phyloP scores from a whole-genome alignment of 2,329 filamentous ascomycete genomes.

The Fusarium clavum region DNA sequence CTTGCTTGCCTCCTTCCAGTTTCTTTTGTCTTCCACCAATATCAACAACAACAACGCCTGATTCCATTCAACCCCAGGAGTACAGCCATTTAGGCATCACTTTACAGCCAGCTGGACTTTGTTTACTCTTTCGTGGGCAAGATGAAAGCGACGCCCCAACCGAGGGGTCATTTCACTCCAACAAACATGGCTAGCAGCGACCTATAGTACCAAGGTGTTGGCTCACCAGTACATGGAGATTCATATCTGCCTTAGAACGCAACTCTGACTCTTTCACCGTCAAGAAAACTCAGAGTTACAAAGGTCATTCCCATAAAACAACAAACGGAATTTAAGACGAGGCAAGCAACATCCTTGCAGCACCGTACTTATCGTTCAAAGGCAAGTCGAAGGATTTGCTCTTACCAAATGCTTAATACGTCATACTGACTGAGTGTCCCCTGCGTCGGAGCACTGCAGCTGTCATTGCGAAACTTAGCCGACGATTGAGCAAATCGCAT shows the following conservation, averaged over 20 bases:
- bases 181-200: neutral
- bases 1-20: neutral
- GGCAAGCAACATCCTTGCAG: neutral
- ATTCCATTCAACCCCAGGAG: too few species aligned
- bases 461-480: neutral
- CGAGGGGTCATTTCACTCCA: neutral
- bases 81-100: neutral
- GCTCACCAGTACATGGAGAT: neutral
- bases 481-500: neutral
- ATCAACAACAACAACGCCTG: neutral
- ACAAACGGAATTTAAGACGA: neutral
- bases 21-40: neutral
- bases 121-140: neutral
- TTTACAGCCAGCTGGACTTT: neutral
- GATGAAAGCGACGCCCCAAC: neutral
- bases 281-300: neutral
- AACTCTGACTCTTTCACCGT: neutral
- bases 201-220: neutral
- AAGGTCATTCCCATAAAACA: neutral
- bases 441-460: neutral
- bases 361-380: neutral
- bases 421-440: neutral
- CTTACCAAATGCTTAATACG: neutral
- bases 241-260: accelerated
- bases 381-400: accelerated